These are phyloP conservation scores for Chiua sp. DNA, from an alignment of 1,284 basidiomycete genomes.

Conservation along the genomic window DNA sequence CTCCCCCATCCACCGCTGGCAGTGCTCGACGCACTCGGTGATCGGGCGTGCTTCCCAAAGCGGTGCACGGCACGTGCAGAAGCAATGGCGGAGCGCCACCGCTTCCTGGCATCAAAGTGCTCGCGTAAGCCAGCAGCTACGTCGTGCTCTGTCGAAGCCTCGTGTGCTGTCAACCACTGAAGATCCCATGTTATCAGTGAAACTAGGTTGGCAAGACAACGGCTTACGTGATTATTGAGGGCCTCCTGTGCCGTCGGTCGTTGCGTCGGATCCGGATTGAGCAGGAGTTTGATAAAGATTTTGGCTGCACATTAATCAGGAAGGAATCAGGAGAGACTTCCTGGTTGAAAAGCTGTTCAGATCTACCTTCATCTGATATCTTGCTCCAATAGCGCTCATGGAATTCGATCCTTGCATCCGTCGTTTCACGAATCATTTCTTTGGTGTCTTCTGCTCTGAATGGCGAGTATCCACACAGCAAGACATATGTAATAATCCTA, in stretches of 20 bases:
- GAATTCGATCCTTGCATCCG: conserved; percentile 84
- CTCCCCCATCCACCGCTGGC: conserved; percentile 39
- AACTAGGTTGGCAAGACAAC: conserved; percentile 1
- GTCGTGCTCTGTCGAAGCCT: conserved; percentile 71
- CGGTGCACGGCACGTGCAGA: conserved; percentile 63
- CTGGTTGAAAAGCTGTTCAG: neutral
- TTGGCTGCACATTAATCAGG: conserved; percentile 64
- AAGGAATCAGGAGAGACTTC: neutral
- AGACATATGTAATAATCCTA: conserved; percentile 92
- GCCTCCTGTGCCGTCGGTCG: conserved; percentile 83
- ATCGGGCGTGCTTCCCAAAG: conserved; percentile 48
- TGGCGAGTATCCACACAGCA: conserved; percentile 92
- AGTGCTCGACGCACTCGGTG: conserved; percentile 35
- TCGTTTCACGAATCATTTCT: conserved; percentile 83
- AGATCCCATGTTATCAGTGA: conserved; percentile 5
- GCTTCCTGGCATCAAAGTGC: conserved; percentile 74
- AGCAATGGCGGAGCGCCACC: conserved; percentile 72
- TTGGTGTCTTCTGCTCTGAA: conserved; percentile 87
- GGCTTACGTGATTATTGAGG: conserved; percentile 52
- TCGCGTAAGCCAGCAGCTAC: conserved; percentile 72
- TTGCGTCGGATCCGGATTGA: conserved; percentile 75
- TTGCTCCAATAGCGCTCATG: conserved; percentile 96
- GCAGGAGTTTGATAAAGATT: conserved; percentile 78
- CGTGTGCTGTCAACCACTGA: conserved; percentile 73
- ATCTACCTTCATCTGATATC: conserved; percentile 71